These are phyloP conservation scores for Calocera viscosa DNA, from an alignment of 768 basidiomycete species.

Conservation along the genomic window DNA sequence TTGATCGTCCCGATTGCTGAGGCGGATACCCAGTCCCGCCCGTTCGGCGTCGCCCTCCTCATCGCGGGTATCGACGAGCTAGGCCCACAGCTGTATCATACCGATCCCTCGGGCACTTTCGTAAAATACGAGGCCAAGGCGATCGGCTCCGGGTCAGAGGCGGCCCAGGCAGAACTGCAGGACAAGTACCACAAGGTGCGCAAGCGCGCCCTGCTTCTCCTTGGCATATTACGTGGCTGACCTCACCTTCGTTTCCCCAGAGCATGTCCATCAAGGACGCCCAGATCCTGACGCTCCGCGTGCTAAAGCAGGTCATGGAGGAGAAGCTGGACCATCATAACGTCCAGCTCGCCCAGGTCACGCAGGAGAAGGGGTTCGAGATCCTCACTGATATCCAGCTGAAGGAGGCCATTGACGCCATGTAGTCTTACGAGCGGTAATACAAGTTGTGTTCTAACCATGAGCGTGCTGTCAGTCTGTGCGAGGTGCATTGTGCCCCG, in stretches of 20 bases:
- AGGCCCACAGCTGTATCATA: conserved; percentile 96
- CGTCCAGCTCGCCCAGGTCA: conserved; percentile 95
- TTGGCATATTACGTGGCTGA: too few relatives aligned
- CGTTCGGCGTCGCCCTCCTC: conserved; percentile 92
- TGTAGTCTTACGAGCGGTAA: conserved; percentile 16
- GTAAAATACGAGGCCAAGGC: conserved; percentile 96
- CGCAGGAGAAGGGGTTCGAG: conserved; percentile 67
- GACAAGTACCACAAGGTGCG: conserved; percentile 90
- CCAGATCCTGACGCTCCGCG: conserved; percentile 69
- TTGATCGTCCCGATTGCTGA: neutral
- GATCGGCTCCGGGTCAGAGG: conserved; percentile 95
- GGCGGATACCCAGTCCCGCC: conserved; percentile 51
- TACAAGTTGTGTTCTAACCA: neutral
- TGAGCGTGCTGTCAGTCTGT: neutral
- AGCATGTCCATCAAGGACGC: conserved; percentile 86
- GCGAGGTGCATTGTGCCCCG: too few relatives aligned
- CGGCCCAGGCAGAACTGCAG: conserved; percentile 91
- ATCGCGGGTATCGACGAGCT: conserved; percentile 96
- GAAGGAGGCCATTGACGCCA: conserved; percentile 73
- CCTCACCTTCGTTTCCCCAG: too few relatives aligned
- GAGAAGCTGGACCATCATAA: conserved; percentile 99
- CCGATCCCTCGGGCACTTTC: conserved; percentile 96
- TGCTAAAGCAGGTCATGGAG: conserved; percentile 99
- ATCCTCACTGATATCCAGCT: conserved; percentile 71
- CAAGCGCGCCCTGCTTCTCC: neutral